Evolutionary conservation across 169 alveolate species (phyloP).

Genomic region (Plasmodium reichenowi): DNA sequence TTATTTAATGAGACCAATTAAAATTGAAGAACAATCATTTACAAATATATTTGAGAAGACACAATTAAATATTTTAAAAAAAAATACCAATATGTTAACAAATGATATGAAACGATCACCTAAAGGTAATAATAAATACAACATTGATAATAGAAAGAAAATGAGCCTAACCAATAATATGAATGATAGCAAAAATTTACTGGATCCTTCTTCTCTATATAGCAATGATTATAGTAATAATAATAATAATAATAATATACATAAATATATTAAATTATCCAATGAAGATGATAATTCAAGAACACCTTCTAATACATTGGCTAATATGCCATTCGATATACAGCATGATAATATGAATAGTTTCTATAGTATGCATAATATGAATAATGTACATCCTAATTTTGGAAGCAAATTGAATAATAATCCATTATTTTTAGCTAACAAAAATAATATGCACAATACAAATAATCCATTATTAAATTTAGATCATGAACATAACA

Average conservation of each 20-base stretch:
- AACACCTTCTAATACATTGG: conserved; percentile 10
- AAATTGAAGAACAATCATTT: conserved; percentile 41
- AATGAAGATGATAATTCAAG: conserved; percentile 17
- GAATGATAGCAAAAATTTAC: neutral
- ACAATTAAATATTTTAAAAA: conserved; percentile 36
- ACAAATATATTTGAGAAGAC: conserved; percentile 60
- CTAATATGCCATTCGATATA: neutral
- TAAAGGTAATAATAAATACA: neutral
- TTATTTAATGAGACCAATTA: conserved; percentile 60
- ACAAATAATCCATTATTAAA: neutral
- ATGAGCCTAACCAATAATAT: neutral
- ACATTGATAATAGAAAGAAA: conserved; percentile 12
- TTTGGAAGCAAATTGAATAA: conserved; percentile 1
- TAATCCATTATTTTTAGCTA: neutral
- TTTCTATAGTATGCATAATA: too few relatives aligned
- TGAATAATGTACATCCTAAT: neutral
- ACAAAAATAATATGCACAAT: conserved; percentile 7
- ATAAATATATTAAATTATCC: conserved; percentile 20
- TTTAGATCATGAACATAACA: neutral
- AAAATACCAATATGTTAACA: conserved; percentile 7
- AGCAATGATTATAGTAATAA: neutral
- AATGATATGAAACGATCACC: conserved; percentile 29
- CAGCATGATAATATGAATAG: neutral
- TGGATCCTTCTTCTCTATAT: too few relatives aligned
- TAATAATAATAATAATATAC: conserved; percentile 9